Conservation (phyloP, 306 rosid species). For the Psophocarpus tetragonolobus region DNA sequence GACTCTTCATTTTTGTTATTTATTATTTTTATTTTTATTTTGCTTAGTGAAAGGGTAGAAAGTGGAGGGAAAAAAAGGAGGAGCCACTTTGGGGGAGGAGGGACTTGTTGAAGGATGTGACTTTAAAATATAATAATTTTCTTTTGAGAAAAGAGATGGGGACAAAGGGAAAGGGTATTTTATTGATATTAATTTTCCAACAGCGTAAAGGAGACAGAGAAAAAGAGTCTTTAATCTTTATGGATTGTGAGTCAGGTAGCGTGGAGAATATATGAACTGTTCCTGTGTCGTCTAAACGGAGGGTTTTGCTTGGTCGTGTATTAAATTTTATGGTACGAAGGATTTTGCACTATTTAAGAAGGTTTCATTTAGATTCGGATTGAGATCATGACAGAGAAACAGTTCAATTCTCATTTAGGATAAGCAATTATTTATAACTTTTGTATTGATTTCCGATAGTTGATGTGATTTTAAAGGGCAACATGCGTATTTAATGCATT, state of each 20-base stretch:
- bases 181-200: neutral
- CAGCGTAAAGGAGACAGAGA: neutral
- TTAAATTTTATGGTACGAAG: neutral
- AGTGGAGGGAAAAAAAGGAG: slow-evolving; percentile 16
- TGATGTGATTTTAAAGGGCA: neutral
- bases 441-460: neutral
- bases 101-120: slow-evolving; percentile 32
- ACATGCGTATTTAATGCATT: neutral
- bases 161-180: neutral
- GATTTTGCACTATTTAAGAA: neutral
- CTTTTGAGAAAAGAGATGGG: slow-evolving; percentile 8
- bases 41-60: slow-evolving; percentile 15
- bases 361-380: neutral
- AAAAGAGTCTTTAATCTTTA: neutral
- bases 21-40: neutral
- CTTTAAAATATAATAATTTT: neutral
- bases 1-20: neutral
- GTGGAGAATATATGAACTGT: neutral
- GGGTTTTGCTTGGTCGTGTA: neutral
- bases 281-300: neutral
- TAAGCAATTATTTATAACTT: neutral
- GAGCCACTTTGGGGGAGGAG: slow-evolving; percentile 21
- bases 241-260: neutral
- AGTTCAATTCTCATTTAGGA: neutral
- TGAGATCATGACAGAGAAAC: neutral